These are phyloP conservation scores for Aspergillus arachidicola DNA, from an alignment of 2,329 filamentous ascomycete genomes.

Conservation along the genomic window DNA sequence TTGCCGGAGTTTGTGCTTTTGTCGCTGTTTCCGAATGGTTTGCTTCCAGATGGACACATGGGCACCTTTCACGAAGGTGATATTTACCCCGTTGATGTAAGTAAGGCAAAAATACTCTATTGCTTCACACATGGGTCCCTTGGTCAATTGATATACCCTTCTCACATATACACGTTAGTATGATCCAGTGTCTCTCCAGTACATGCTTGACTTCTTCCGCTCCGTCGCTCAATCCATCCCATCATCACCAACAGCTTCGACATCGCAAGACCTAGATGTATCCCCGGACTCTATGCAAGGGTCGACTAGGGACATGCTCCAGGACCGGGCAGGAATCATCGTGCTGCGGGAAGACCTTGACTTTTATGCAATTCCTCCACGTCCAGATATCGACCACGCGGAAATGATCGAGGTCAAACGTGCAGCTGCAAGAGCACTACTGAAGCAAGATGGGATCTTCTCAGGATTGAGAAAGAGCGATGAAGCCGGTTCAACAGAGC, in stretches of 20 bases:
- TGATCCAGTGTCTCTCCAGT: slow-evolving; percentile 92
- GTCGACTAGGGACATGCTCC: slow-evolving; percentile 73
- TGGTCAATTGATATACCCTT: neutral
- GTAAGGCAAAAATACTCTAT: slow-evolving; percentile 34
- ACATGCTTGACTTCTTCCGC: slow-evolving; percentile 99
- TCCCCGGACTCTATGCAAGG: slow-evolving; percentile 73
- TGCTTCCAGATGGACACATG: slow-evolving; percentile 95
- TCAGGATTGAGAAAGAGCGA: slow-evolving; percentile 93
- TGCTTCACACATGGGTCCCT: neutral
- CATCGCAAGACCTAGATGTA: slow-evolving; percentile 62
- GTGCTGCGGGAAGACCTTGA: slow-evolving; percentile 94
- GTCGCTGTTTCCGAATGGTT: slow-evolving; percentile 97
- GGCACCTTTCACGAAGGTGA: slow-evolving; percentile 90
- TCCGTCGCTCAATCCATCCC: slow-evolving; percentile 91
- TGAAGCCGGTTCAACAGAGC: slow-evolving; percentile 93
- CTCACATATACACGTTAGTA: slow-evolving; percentile 65
- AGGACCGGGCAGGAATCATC: slow-evolving; percentile 93
- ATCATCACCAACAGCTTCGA: slow-evolving; percentile 66
- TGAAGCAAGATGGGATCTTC: slow-evolving; percentile 92
- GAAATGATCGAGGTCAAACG: slow-evolving; percentile 98
- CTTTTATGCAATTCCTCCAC: slow-evolving; percentile 93
- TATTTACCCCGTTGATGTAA: slow-evolving; percentile 95
- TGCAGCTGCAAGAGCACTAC: slow-evolving; percentile 81
- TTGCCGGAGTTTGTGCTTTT: slow-evolving; percentile 95
- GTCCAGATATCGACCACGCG: slow-evolving; percentile 75